Evolutionary conservation across 805 yeast species (phyloP), one percentile per base, ranked within the genome.

Genomic region (Metschnikowia picachoensis): DNA sequence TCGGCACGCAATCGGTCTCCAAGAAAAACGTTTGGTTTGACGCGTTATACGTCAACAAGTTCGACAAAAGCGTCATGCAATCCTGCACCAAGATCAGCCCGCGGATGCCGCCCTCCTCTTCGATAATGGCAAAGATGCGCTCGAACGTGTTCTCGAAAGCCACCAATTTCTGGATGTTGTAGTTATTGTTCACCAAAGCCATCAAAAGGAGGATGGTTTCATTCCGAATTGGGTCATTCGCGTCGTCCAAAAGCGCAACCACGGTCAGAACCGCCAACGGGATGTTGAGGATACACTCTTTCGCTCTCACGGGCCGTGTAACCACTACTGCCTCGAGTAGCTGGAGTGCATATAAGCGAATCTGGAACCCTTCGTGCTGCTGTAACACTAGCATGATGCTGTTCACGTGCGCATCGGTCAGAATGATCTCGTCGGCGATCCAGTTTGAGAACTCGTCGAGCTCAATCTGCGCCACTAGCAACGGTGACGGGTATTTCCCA

Each of bases 91-190:
- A 81, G 30, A 89, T 75, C 15, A 94, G 88, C 9, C 96, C 97
- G 43, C 90, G 76, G 13, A 89, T 75, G 3, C 96, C 96, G 30
- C 96, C 97, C 64, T 91, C 97, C 51, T 82, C 86, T 13, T 80
- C 82, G 20, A 92, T 82, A 12, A 94, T 85, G n/a, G 71, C 74
- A 58, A 92, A 91, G 11, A 90, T 66, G 49, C 76, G 80, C 50
- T 89, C 97, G 60, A 94, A 91, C 0, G 95, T 85, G 55, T 88
- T 91, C 61, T 94, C 97, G 60, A 94, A 94, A 0, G 96, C 99
- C 9, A 95, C 95, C 15, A 94, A 69, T 59, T 90, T 91, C 62
- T 94, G 99, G 30, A 92, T 82, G 62, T 88, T 92, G 48, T 83
- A 80, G 57, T 89, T 87, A 49, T 87, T 85, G 55, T 83, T 83